Percentiles rank a stretch among this genome's conserved stretches.
Evolutionary conservation across 345 rosid species (phyloP).

Genomic region (Eucalyptus urophylla): DNA sequence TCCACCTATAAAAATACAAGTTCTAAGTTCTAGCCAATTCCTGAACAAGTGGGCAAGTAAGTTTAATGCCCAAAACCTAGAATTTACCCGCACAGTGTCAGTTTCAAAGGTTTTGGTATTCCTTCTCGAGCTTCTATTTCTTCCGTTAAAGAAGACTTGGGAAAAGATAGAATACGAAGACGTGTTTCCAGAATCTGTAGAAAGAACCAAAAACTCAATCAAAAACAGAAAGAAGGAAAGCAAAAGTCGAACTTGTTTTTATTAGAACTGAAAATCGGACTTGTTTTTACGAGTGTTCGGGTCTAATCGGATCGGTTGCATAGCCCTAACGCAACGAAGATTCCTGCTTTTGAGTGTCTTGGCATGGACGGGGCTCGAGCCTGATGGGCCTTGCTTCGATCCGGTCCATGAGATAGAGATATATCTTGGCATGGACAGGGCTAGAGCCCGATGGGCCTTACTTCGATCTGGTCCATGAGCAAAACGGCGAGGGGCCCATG

Average conservation of each 20-base stretch:
- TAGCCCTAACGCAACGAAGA: too few relatives aligned
- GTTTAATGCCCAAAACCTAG: background rate
- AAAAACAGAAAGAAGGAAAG: too few relatives aligned
- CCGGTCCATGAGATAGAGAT: background rate
- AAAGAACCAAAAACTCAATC: too few relatives aligned
- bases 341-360: too few relatives aligned
- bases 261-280: background rate
- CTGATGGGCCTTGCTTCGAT: fast-evolving
- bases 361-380: too few relatives aligned
- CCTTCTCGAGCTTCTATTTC: too few relatives aligned
- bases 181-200: too few relatives aligned
- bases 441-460: background rate
- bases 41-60: background rate
- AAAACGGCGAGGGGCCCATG: background rate
- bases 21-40: background rate
- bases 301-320: background rate
- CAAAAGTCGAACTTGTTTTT: too few relatives aligned
- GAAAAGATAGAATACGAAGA: too few relatives aligned
- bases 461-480: background rate
- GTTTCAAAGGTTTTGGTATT: background rate
- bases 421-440: background rate
- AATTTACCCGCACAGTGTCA: fast-evolving
- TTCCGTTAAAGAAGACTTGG: too few relatives aligned
- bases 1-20: fast-evolving
- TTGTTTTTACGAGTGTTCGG: background rate